Conservation (phyloP, 768 basidiomycete species). For the Tulasnella calospora region DNA sequence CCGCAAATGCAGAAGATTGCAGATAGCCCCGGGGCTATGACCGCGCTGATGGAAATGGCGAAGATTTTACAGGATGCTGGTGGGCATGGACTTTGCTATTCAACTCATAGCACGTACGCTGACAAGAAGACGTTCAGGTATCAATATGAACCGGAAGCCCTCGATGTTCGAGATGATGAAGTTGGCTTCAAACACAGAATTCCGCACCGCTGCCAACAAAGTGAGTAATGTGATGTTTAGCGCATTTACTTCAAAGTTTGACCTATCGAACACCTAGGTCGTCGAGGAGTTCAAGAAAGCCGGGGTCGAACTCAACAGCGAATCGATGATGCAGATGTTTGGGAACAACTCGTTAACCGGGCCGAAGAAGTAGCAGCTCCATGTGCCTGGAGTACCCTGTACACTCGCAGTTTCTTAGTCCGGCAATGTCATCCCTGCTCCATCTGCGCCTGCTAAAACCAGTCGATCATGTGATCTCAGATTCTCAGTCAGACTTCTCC, state of each 20-base stretch:
- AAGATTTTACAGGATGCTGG: slow-evolving; percentile 8
- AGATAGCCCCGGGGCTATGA: slow-evolving; percentile 13
- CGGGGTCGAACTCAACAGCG: slow-evolving; percentile 18
- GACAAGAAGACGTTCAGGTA: background rate
- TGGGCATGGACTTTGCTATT: background rate
- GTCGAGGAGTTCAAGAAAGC: slow-evolving; percentile 20
- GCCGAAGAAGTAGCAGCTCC: background rate
- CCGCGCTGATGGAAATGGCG: slow-evolving; percentile 13
- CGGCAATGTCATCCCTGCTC: background rate
- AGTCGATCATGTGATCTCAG: background rate
- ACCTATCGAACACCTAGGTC: background rate
- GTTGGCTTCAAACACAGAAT: slow-evolving; percentile 19
- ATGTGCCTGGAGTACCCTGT: background rate
- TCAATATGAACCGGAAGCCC: slow-evolving; percentile 16
- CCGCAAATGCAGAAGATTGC: slow-evolving; percentile 19
- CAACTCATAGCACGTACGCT: background rate
- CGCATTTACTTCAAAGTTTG: background rate
- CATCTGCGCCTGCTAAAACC: background rate
- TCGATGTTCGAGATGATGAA: slow-evolving; percentile 25
- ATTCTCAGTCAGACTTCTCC: slow-evolving; percentile 17
- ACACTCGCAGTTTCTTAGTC: background rate
- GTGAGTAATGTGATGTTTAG: background rate
- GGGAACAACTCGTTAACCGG: background rate
- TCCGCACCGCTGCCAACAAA: slow-evolving; percentile 23
- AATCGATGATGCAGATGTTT: slow-evolving; percentile 18